phyloP scores from a whole-genome alignment of 2,329 filamentous ascomycete genomes.

The Xylaria arbuscula region DNA sequence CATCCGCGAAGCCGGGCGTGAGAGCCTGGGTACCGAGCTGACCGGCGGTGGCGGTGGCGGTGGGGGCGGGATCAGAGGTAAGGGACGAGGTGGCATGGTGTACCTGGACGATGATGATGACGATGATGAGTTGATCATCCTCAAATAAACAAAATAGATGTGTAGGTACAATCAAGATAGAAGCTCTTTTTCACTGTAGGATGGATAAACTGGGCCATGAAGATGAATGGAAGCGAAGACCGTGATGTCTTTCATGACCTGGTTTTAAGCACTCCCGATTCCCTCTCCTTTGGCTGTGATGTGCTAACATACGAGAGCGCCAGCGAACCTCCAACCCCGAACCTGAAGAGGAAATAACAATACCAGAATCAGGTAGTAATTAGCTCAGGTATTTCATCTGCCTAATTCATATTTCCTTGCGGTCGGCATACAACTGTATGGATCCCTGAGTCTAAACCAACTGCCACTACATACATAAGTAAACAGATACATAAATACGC shows the following conservation, averaged over 20 bases:
- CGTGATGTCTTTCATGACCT: background rate
- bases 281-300: background rate
- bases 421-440: too few relatives aligned
- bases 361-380: too few relatives aligned
- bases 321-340: too few relatives aligned
- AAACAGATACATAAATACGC: too few relatives aligned
- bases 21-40: constrained; percentile 72
- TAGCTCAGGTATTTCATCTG: too few relatives aligned
- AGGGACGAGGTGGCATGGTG: constrained; percentile 29
- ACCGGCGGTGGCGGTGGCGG: background rate
- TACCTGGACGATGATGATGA: constrained; percentile 36
- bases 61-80: background rate
- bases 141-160: constrained; percentile 8
- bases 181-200: background rate
- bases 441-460: too few relatives aligned
- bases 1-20: constrained; percentile 79
- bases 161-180: background rate
- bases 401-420: too few relatives aligned
- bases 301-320: too few relatives aligned
- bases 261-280: background rate
- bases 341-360: too few relatives aligned
- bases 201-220: constrained; percentile 7
- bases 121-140: constrained; percentile 38
- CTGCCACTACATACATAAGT: too few relatives aligned
- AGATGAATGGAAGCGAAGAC: background rate